Base-by-base conservation (phyloP, 2,329 filamentous ascomycete species). In the Neoascochyta sp. region DNA sequence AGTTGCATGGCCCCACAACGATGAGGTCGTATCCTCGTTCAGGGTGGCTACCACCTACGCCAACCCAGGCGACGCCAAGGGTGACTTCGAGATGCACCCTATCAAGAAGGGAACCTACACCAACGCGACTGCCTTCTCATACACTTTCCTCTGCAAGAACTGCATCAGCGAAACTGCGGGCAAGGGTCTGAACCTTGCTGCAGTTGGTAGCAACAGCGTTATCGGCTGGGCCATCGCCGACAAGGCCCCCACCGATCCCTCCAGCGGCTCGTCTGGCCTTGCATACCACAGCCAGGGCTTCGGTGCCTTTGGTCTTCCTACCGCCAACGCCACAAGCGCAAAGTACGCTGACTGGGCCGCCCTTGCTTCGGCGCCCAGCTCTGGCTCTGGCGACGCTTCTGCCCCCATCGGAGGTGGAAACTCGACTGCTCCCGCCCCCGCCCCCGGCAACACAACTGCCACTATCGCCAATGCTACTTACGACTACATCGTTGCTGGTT, bases 401-500 rank as follows among this genome's bases (percentile, higher is more conserved):
- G 32, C 45, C 3, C 55, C 55, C 7, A 42, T 29, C n/a, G 19
- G 38, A 16, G 54, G 54, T n/a, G 45, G 45, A n/a, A 44, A 50
- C 27, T 52, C 45, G 2, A 50, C 50, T 16, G 34, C 36, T n/a
- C 36, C 39, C 11, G 17, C 31, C 21, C 36, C 36, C 24, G 51
- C 44, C 13, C 47, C 52, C 20, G 48, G 51, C 15, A 63, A 57
- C 30, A 36, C 32, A 7, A 58, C 59, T 32, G 43, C 65, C 38
- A 64, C 40, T 6, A 27, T 57, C 53, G 43, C 60, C 43, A 39
- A 70, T 66, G 6, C 76, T 66, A 62, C 59, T 3, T 60, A 54
- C 43, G 78, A 81, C 54, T 81, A 81, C 59, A 75, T 82, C 27
- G 67, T 82, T 11, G 71, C 78, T 17, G 78, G 79, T 7, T 72